These are phyloP conservation scores for Strobilomyces dryophilus DNA, from an alignment of 768 basidiomycete species.

Conservation along the genomic window DNA sequence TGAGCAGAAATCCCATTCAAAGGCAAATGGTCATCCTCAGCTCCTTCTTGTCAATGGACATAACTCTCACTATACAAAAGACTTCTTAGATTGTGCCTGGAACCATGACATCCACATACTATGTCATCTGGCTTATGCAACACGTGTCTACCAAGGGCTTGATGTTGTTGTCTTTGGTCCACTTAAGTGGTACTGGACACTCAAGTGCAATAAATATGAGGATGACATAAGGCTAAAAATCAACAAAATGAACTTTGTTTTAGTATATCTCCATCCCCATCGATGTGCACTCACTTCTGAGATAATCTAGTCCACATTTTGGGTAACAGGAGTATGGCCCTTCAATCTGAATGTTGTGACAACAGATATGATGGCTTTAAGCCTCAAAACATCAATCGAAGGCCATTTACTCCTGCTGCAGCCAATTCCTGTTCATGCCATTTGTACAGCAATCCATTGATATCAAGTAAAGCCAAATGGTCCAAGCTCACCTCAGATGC, in stretches of 20 bases:
- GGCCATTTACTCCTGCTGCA: not conserved
- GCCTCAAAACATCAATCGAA: not conserved
- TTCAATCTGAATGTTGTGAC: not conserved
- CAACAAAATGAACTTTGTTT: not conserved
- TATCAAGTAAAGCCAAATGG: too few relatives aligned
- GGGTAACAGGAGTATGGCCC: not conserved
- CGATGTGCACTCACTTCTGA: not conserved
- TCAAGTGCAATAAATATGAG: conserved; percentile 12
- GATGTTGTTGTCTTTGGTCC: conserved; percentile 29
- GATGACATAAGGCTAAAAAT: not conserved
- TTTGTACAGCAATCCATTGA: not conserved
- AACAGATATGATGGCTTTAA: not conserved
- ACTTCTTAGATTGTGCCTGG: not conserved
- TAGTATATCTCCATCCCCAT: not conserved
- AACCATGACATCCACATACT: conserved; percentile 8
- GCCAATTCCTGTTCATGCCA: not conserved
- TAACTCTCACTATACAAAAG: not conserved
- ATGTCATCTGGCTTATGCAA: too few relatives aligned
- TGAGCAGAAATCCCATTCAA: conserved; percentile 25
- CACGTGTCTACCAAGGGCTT: too few relatives aligned
- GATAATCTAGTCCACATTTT: not conserved
- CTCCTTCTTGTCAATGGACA: not conserved
- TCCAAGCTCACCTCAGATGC: too few relatives aligned
- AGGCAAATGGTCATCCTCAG: conserved; percentile 21
- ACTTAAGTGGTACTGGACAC: conserved; percentile 29